These are phyloP conservation scores for Capsicum chinense DNA, from an alignment of 257 asterid species.

Conservation along the genomic window DNA sequence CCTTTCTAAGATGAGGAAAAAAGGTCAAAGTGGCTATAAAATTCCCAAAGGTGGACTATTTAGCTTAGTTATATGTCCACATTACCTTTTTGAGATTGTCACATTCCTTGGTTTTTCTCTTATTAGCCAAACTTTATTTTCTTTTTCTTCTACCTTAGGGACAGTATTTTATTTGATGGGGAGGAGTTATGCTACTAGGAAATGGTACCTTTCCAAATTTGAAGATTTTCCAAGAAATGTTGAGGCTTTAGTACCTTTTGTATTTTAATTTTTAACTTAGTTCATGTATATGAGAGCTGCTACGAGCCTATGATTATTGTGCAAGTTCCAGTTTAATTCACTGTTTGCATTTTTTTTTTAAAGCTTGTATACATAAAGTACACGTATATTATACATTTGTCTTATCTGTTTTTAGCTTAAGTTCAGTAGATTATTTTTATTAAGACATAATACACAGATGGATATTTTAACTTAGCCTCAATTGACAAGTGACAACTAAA, in stretches of 20 bases:
- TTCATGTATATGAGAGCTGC: neutral
- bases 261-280: conserved; percentile 38
- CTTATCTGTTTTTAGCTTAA: neutral
- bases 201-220: conserved; percentile 70
- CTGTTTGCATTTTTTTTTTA: neutral
- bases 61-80: conserved; percentile 62
- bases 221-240: conserved; percentile 59
- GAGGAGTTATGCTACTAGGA: conserved; percentile 68
- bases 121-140: conserved; percentile 57
- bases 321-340: neutral
- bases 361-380: neutral
- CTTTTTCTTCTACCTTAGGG: conserved; percentile 48
- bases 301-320: neutral
- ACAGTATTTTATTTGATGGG: conserved; percentile 52
- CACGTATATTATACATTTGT: neutral
- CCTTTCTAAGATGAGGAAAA: conserved; percentile 56
- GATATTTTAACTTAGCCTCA: neutral
- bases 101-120: conserved; percentile 60
- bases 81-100: conserved; percentile 59
- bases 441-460: neutral
- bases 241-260: conserved; percentile 62
- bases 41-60: conserved; percentile 66
- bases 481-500: neutral
- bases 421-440: neutral
- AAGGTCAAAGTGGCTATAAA: conserved; percentile 56